Evolutionary conservation across 441 rosid species (phyloP), one percentile per base, ranked within the genome.

Genomic region (Erysimum pusillum): DNA sequence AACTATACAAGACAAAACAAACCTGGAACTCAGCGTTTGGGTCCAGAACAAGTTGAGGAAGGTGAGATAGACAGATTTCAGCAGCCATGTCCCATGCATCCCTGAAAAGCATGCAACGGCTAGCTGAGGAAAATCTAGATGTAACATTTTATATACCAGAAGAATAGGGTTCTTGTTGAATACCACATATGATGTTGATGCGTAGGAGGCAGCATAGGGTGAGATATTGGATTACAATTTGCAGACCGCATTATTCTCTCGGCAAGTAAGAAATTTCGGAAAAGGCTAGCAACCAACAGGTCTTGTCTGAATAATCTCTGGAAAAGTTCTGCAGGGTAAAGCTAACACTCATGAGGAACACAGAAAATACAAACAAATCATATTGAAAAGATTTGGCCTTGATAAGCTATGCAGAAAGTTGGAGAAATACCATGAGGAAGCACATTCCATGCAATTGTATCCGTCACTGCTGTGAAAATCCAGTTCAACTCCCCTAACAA

Each of bases 1-100:
- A 57, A 57, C 66, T 31, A 34, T 10, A 34, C 31, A 28, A 41
- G 41, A 67, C 42, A 38, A 63, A 62, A 75, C 73, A 73, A 46
- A 85, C 99, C 97, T 91, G 95, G 78, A 90, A 95, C 83, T 95
- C 97, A 15, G 92, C 85, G 63, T 79, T 86, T 69, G 97, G 92
- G 78, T 93, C 93, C 80, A 84, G 90, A 67, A 93, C 90, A 83
- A 94, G 83, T 53, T 92, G 84, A 64, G 99, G 97, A 81, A 94
- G 97, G 87, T 88, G 98, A 76, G 97, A 92, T 71, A 96, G 99
- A 85, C 99, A 96, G 82, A 94, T 96, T 88, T 96, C 99, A 77
- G 98, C 97, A 82, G 98, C 99, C 99, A 94, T 94, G 81, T 93
- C 99, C 99, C 99, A 96, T 54, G 98, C 98, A 89, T 94, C 99